These are phyloP conservation scores for Sporothrix schenckii DNA, from an alignment of 2,329 filamentous ascomycete species.

Conservation along the genomic window DNA sequence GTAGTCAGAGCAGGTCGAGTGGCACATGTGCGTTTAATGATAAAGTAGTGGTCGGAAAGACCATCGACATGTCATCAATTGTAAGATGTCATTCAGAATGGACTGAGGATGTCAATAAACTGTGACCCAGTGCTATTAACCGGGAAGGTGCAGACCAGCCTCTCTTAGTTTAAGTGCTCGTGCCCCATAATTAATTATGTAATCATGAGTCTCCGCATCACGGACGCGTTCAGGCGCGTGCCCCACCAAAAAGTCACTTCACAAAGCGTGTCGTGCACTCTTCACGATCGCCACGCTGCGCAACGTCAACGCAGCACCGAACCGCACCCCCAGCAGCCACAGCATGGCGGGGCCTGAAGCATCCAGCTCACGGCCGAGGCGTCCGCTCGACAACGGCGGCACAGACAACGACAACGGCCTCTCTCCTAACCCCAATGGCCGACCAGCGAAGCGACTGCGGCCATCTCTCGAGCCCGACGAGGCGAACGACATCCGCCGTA, in stretches of 20 bases:
- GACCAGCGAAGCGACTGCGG: constrained; percentile 46
- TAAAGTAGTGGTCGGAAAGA: constrained; percentile 3
- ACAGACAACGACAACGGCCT: constrained; percentile 40
- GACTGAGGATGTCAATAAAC: not conserved
- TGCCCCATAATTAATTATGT: not conserved
- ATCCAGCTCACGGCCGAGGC: constrained; percentile 48
- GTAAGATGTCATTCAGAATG: not conserved
- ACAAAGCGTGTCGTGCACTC: constrained; percentile 9
- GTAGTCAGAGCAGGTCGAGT: not conserved
- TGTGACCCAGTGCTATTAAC: not conserved
- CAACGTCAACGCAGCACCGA: not conserved
- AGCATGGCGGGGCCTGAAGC: constrained; percentile 46
- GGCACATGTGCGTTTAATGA: not conserved
- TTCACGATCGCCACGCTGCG: constrained; percentile 10
- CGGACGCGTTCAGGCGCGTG: constrained; percentile 30
- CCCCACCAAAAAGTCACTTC: constrained; percentile 27
- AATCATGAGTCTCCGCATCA: not conserved
- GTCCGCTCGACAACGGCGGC: constrained; percentile 48
- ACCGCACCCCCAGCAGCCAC: constrained; percentile 44
- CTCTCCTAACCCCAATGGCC: constrained; percentile 37
- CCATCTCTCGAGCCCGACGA: constrained; percentile 34
- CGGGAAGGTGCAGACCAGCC: not conserved
- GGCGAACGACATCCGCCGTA: constrained; percentile 30
- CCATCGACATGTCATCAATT: not conserved
- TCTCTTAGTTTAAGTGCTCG: not conserved